Conservation (phyloP, 2,329 filamentous ascomycete species). For the Massarina eburnea region DNA sequence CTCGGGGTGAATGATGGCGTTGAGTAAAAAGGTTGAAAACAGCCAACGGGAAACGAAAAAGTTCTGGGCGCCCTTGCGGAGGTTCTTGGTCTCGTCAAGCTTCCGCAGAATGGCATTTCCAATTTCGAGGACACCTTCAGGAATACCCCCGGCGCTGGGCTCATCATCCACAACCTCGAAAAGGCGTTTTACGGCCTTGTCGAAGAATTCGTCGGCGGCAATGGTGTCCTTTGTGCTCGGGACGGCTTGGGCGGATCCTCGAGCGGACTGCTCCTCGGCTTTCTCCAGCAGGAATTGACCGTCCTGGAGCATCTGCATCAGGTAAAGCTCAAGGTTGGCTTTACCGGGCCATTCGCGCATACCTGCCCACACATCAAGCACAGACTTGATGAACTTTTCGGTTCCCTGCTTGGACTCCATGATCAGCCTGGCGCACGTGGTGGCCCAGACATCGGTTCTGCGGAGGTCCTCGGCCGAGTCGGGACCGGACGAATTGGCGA, state of each 20-base stretch:
- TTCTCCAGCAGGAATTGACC: slow-evolving; percentile 88
- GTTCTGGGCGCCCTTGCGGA: slow-evolving; percentile 70
- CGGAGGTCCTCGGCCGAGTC: slow-evolving; percentile 79
- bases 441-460: slow-evolving; percentile 85
- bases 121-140: slow-evolving; percentile 80
- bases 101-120: slow-evolving; percentile 81
- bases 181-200: slow-evolving; percentile 74
- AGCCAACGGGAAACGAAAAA: slow-evolving; percentile 92
- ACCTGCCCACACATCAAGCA: slow-evolving; percentile 84
- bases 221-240: slow-evolving; percentile 79
- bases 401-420: slow-evolving; percentile 73
- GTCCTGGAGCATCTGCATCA: slow-evolving; percentile 92
- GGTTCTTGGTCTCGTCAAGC: slow-evolving; percentile 67
- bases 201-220: slow-evolving; percentile 85
- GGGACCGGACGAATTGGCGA: slow-evolving; percentile 80
- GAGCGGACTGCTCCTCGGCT: slow-evolving; percentile 72
- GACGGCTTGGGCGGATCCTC: slow-evolving; percentile 68
- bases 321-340: slow-evolving; percentile 86
- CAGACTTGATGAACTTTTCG: slow-evolving; percentile 78
- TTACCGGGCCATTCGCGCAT: slow-evolving; percentile 90
- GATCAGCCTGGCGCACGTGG: slow-evolving; percentile 80
- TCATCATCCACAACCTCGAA: slow-evolving; percentile 87
- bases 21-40: slow-evolving; percentile 82
- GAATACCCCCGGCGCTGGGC: slow-evolving; percentile 75
- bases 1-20: slow-evolving; percentile 86